Conservation (phyloP, 441 rosid species). For the Melastoma candidum region DNA sequence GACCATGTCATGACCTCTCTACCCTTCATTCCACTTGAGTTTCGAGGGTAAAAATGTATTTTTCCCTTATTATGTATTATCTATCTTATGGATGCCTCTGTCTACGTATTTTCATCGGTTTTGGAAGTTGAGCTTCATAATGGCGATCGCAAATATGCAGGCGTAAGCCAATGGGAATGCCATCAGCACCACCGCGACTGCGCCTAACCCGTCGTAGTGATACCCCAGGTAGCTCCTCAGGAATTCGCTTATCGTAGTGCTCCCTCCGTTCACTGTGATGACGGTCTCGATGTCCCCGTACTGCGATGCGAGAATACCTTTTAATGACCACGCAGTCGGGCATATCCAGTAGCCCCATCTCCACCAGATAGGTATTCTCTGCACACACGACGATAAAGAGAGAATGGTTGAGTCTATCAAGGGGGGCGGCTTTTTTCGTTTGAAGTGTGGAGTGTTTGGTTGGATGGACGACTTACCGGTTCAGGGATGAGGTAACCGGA, state of each 20-base stretch:
- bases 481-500: conserved; percentile 17
- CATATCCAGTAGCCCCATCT: conserved; percentile 31
- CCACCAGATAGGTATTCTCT: conserved; percentile 37
- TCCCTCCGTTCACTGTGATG: conserved; percentile 23
- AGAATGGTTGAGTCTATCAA: not conserved
- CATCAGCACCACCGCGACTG: conserved; percentile 18
- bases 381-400: conserved; percentile 5
- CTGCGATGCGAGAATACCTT: conserved; percentile 27
- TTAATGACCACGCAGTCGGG: conserved; percentile 30
- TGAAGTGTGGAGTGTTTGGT: not conserved
- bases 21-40: no score
- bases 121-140: conserved; percentile 29
- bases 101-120: conserved; percentile 13
- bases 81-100: no score
- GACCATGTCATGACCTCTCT: no score
- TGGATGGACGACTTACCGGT: conserved; percentile 8
- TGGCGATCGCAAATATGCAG: conserved; percentile 15
- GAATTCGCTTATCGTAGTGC: conserved; percentile 16
- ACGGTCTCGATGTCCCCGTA: conserved; percentile 27
- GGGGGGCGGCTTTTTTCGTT: not conserved
- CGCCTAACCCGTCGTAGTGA: conserved; percentile 14
- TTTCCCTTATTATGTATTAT: no score
- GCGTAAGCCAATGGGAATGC: conserved; percentile 25
- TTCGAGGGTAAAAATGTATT: no score
- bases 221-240: conserved; percentile 21